Base-by-base conservation (phyloP, 1,284 basidiomycete genomes). In the Fomitiporia mediterranea region DNA sequence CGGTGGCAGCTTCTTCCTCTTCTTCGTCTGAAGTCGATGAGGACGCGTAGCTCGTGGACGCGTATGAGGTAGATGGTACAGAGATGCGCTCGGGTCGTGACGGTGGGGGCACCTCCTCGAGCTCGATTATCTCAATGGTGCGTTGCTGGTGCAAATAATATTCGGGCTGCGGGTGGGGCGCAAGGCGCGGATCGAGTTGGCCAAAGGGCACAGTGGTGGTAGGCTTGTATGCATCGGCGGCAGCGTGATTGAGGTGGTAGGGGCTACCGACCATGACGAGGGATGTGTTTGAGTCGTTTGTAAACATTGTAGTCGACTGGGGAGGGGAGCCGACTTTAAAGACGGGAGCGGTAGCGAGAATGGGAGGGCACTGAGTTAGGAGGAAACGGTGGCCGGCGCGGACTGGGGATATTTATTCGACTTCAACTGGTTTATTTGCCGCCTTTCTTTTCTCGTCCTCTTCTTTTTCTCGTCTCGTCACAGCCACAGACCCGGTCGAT, bases 51-150 rank as follows among this genome's bases (percentile, higher is more conserved):
- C 60, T 68, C 23, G 62, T 71, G 1, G 74, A 75, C 0, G 61
- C 65, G 0, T 67, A 69, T 4, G 71, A 69, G 35, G 67, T 70
- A 21, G 75, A 74, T 2, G 55, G 58, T 49, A 76, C 69, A 61
- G 76, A 73, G 47, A 42, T 53, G 34, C n/a, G 52, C 39, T 47
- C 44, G 44, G 37, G 53, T 7, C 42, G 37, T 77, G 73, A 42
- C 68, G 69, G 54, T 72, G 74, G 27, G 0, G 82, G 67, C 3
- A 78, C 82, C 66, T 89, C 85, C 49, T 81, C 80, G 70, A 89
- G 86, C 69, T 87, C 78, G 56, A 88, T 89, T 72, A 88, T 81
- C 69, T 83, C 80, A 27, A 83, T 46, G n/a, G 79, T 70, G 66
- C 76, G 74, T 1, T 75, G 79, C 58, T 81, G 77, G 63, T 74